Percentiles rank a stretch among this genome's conserved stretches.
phyloP scores from a whole-genome alignment of 371 early-diverging fungal genomes.

The Rhizopus delemar region DNA sequence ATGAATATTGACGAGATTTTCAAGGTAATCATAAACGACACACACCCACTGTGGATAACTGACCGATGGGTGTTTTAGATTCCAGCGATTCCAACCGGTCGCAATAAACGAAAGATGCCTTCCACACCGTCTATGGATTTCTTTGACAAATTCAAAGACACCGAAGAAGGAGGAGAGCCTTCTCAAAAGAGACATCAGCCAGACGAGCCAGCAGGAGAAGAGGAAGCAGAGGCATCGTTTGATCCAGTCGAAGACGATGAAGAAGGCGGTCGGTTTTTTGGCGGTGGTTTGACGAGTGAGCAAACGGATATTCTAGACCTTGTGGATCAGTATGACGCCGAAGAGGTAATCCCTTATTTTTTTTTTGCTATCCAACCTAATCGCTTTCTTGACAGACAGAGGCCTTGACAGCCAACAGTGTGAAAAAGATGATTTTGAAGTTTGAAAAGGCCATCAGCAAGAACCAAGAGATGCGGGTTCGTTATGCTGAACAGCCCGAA shows the following conservation, averaged over 20 bases:
- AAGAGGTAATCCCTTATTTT: conserved; percentile 51
- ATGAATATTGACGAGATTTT: conserved; percentile 77
- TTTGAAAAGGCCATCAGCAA: conserved; percentile 85
- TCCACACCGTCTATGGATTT: conserved; percentile 48
- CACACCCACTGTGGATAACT: no score
- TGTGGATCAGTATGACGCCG: conserved; percentile 83
- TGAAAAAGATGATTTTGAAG: conserved; percentile 76
- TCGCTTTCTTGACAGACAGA: conserved; percentile 36
- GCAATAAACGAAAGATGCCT: conserved; percentile 65
- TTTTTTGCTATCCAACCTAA: no score
- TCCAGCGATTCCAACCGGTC: conserved; percentile 60
- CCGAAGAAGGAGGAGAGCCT: conserved; percentile 16
- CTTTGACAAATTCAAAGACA: conserved; percentile 49
- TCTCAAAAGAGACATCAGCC: conserved; percentile 30
- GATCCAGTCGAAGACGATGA: conserved; percentile 29
- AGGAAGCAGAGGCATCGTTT: conserved; percentile 1
- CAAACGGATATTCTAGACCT: conserved; percentile 78
- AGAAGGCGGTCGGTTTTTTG: conserved; percentile 80
- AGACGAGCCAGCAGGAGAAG: conserved; percentile 26
- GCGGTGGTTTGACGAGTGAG: conserved; percentile 79
- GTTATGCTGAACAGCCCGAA: conserved; percentile 75
- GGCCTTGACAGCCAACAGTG: conserved; percentile 59
- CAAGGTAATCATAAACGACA: conserved; percentile 50
- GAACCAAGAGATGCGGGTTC: conserved; percentile 87
- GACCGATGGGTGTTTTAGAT: conserved; percentile 28